These are phyloP conservation scores for Eucalyptus sp. DNA, from an alignment of 345 rosid species.

Conservation along the genomic window DNA sequence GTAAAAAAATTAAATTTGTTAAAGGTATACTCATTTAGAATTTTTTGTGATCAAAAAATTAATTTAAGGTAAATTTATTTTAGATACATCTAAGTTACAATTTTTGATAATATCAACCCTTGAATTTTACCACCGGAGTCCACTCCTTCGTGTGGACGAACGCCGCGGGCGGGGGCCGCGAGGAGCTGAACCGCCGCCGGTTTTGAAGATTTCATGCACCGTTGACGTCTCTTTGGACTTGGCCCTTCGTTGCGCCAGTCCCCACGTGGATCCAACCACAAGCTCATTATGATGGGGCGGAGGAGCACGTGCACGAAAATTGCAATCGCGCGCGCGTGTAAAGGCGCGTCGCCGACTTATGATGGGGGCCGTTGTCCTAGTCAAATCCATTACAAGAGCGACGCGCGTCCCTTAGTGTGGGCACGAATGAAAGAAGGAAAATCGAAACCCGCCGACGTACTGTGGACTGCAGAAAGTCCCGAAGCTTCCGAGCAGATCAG, in stretches of 20 bases:
- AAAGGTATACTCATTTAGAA: accelerated
- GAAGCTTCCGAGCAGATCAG: no score
- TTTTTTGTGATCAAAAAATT: accelerated
- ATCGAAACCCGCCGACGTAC: neutral
- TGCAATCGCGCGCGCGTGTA: neutral
- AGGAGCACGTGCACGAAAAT: neutral
- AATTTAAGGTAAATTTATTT: no score
- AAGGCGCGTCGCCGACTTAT: neutral
- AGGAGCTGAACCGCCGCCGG: neutral
- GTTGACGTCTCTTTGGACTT: neutral
- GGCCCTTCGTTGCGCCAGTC: neutral
- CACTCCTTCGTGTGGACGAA: neutral
- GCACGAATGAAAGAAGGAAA: neutral
- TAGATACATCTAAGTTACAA: no score
- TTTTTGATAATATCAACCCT: no score
- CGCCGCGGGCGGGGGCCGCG: neutral
- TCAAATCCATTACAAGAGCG: neutral
- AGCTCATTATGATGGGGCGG: neutral
- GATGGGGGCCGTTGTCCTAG: neutral
- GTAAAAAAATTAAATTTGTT: no score
- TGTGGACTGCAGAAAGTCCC: neutral
- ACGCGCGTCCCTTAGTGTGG: neutral
- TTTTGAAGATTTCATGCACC: neutral
- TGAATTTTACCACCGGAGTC: no score
- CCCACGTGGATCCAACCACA: no score